These are phyloP conservation scores for Leptographium radiaticola DNA, from an alignment of 2,329 filamentous ascomycete species.

Conservation along the genomic window DNA sequence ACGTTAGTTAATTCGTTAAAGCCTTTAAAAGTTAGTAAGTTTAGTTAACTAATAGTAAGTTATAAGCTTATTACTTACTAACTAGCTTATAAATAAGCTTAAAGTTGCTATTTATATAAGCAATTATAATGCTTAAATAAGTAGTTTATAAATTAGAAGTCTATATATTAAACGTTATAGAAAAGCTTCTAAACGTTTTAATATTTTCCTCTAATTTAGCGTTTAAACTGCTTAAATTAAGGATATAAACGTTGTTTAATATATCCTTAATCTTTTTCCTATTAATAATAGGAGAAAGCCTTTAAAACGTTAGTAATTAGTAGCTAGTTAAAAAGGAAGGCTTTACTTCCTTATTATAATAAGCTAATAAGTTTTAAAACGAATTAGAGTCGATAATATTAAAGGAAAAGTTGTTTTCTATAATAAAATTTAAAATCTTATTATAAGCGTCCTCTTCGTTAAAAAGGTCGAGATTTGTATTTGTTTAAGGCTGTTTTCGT, in stretches of 20 bases:
- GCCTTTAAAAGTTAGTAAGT: background rate
- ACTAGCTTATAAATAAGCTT: background rate
- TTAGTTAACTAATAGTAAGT: background rate
- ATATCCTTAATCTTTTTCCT: background rate
- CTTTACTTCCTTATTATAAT: background rate
- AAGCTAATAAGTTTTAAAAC: background rate
- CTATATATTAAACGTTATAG: no score
- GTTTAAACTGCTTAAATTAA: background rate
- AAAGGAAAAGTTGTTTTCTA: background rate
- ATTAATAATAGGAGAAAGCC: background rate
- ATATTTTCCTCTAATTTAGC: no score
- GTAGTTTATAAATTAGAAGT: background rate
- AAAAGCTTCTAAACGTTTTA: no score
- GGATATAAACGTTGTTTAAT: background rate
- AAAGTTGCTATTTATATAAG: background rate
- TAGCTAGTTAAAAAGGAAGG: background rate
- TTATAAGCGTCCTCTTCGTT: background rate
- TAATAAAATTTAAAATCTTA: background rate
- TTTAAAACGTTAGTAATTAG: background rate
- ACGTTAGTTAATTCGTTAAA: background rate
- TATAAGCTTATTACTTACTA: background rate
- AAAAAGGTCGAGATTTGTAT: background rate
- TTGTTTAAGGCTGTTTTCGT: background rate
- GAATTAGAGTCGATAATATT: background rate
- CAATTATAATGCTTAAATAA: background rate